A percentile compares a stretch with the other conserved stretches of the same genome.
Evolutionary conservation across 495 filamentous ascomycete species (phyloP).

Genomic region (Xylaria telfairii): DNA sequence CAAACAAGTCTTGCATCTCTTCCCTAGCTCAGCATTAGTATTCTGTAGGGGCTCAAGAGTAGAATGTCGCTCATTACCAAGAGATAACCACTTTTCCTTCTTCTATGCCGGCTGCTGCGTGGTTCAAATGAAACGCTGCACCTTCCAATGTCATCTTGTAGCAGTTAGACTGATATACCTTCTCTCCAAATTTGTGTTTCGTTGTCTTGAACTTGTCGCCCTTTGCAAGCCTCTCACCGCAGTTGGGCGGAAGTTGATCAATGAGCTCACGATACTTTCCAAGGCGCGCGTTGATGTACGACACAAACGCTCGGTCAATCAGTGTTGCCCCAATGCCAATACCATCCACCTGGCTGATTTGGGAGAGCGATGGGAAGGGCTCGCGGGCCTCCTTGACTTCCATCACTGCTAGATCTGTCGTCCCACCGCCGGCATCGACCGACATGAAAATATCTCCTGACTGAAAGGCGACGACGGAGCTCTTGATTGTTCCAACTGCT

Average conservation of each 20-base stretch:
- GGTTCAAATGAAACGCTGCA: slow-evolving; percentile 45
- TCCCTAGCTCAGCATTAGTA: too few relatives aligned
- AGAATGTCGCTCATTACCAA: slow-evolving; percentile 55
- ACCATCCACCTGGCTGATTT: slow-evolving; percentile 45
- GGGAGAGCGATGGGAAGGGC: slow-evolving; percentile 40
- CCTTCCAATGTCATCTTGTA: slow-evolving; percentile 43
- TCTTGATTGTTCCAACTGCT: slow-evolving; percentile 57
- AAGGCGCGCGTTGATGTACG: slow-evolving; percentile 39
- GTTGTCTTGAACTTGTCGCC: slow-evolving; percentile 42
- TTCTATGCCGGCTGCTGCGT: slow-evolving; percentile 46
- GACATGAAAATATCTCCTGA: slow-evolving; percentile 43
- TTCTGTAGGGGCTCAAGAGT: not conserved
- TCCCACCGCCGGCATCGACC: slow-evolving; percentile 48
- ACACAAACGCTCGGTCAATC: slow-evolving; percentile 45
- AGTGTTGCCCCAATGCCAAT: slow-evolving; percentile 47
- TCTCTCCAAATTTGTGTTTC: slow-evolving; percentile 50
- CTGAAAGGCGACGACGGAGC: slow-evolving; percentile 38
- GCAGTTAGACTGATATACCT: slow-evolving; percentile 39
- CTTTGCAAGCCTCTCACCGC: slow-evolving; percentile 34
- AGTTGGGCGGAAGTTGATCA: slow-evolving; percentile 19
- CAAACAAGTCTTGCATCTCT: slow-evolving; percentile 49
- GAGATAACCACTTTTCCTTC: slow-evolving; percentile 44
- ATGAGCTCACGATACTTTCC: slow-evolving; percentile 30
- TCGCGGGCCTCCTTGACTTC: slow-evolving; percentile 37
- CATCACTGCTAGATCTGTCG: slow-evolving; percentile 48